Conservation (phyloP, 2,329 filamentous ascomycete genomes). For the Calonectria ilicicola region DNA sequence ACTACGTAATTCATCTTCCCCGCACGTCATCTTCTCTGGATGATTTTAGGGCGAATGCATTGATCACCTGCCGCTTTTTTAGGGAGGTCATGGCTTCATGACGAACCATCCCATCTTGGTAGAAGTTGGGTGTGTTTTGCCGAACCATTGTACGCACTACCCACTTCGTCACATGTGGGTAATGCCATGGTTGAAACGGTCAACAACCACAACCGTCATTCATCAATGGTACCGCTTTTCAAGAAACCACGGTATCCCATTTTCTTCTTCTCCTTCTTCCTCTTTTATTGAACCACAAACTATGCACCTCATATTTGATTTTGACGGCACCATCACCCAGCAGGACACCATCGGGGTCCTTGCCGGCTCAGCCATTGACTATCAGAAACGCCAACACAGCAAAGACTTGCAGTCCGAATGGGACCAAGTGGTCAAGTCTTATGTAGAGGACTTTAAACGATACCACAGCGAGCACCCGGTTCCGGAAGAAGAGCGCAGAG, state of each 20-base stretch:
- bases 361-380: conserved; percentile 56
- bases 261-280: conserved; percentile 10
- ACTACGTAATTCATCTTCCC: conserved; percentile 27
- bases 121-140: not conserved
- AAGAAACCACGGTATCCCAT: not conserved
- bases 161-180: not conserved
- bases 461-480: conserved; percentile 52
- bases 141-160: not conserved
- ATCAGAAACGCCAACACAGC: conserved; percentile 43
- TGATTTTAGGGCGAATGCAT: conserved; percentile 3
- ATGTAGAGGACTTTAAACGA: conserved; percentile 55
- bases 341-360: conserved; percentile 65
- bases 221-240: not conserved
- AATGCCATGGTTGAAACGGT: not conserved
- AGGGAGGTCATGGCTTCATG: conserved; percentile 3
- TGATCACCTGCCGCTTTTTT: conserved; percentile 12
- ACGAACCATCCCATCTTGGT: not conserved
- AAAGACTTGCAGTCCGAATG: conserved; percentile 54
- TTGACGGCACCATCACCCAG: conserved; percentile 70
- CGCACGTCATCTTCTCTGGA: conserved; percentile 17
- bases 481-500: conserved; percentile 46
- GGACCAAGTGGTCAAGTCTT: conserved; percentile 59
- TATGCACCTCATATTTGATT: conserved; percentile 66
- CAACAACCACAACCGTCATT: not conserved
- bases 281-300: not conserved